phyloP scores from a whole-genome alignment of 345 rosid species.

The Citrus unshiu region DNA sequence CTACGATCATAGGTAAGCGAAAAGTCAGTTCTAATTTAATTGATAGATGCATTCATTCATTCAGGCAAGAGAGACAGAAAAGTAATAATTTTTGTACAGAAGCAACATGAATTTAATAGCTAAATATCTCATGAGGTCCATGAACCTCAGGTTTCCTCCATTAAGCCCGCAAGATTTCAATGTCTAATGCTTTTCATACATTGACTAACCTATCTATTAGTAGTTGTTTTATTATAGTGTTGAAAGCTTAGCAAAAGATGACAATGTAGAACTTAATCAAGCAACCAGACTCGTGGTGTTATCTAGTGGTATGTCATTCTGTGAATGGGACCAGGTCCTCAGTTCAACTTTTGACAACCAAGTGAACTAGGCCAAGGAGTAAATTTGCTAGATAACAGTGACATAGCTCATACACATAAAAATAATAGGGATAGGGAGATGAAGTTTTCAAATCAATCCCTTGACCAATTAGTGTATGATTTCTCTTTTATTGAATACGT shows the following conservation, averaged over 20 bases:
- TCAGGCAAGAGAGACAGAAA: background rate
- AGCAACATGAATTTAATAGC: background rate
- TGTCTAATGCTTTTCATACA: background rate
- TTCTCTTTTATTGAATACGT: background rate
- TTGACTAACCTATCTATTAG: background rate
- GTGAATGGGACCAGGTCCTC: background rate
- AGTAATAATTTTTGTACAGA: background rate
- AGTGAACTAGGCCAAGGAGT: background rate
- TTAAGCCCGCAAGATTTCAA: background rate
- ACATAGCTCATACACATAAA: background rate
- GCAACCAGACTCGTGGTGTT: background rate
- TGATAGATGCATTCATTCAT: background rate
- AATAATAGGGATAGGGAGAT: background rate
- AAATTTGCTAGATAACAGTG: background rate
- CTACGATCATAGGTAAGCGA: conserved; percentile 37
- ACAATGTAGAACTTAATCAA: background rate
- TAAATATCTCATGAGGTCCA: background rate
- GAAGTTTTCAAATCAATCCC: background rate
- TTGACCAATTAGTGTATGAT: too few species aligned
- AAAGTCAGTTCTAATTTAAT: conserved; percentile 11
- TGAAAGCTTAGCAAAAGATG: background rate
- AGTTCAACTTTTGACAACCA: background rate
- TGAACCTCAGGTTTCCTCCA: background rate
- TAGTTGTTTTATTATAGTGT: background rate
- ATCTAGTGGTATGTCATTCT: background rate